Conservation (phyloP, 208 protist genomes). For the Crithidia brevicula region DNA sequence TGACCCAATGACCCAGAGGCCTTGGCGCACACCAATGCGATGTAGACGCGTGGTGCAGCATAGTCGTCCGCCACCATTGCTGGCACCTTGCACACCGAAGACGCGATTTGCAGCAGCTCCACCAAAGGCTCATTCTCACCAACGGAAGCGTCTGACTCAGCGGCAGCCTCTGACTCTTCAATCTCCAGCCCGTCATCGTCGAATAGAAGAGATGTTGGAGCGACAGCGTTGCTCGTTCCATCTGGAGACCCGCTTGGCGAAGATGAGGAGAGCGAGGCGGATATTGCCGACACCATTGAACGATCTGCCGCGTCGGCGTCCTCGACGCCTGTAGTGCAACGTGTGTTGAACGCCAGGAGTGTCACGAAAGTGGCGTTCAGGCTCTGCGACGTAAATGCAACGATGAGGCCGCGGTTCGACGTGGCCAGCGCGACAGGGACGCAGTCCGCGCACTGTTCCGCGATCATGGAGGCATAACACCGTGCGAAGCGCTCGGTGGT, state of each 20-base stretch:
- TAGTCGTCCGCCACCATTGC: conserved; percentile 11
- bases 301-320: too few species aligned
- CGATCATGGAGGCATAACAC: neutral
- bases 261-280: too few species aligned
- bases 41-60: neutral
- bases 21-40: neutral
- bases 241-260: too few species aligned
- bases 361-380: neutral
- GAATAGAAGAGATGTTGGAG: neutral
- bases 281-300: too few species aligned
- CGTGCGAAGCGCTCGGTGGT: conserved; percentile 10
- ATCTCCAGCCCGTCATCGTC: neutral
- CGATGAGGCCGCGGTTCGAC: conserved; percentile 3
- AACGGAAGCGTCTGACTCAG: too few species aligned
- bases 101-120: neutral
- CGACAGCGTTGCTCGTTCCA: neutral
- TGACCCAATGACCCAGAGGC: neutral
- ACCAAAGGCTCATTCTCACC: too few species aligned
- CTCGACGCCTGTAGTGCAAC: neutral
- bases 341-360: neutral
- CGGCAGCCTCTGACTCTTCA: too few species aligned
- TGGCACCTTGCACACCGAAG: neutral
- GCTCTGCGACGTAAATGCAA: neutral
- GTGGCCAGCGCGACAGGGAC: conserved; percentile 5
- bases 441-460: conserved; percentile 1